Base-by-base conservation (phyloP, 768 basidiomycete genomes). In the Suillus bovinus region DNA sequence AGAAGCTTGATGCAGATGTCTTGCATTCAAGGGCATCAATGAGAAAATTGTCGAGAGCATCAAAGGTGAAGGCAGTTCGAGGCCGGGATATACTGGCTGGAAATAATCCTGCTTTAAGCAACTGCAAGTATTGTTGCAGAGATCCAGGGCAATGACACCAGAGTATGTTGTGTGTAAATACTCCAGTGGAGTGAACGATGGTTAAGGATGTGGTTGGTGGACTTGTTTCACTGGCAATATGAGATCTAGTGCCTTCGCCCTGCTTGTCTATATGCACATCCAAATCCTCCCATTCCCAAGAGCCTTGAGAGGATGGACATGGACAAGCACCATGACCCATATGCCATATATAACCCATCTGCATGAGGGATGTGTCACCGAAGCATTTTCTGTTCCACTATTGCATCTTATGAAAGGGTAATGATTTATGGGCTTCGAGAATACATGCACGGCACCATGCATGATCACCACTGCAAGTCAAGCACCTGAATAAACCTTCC, bases 381-480 rank as follows among this genome's bases (percentile, higher is more conserved):
- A 66, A 73, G 42, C 46, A 67, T 0, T 38, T 52, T 1, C 69
- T 68, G 42, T 66, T 70, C 71, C 71, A 71, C 16, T 46, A 10
- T 50, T 70, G 49, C 1, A 73, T 24, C 13, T 66, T 59, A 57
- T 73, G 72, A 16, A 68, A 63, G 14, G 62, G 64, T 11, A 62
- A 44, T 24, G 29, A 33, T 5, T 29, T 5, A 13, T 62, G 61
- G n/a, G 29, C 34, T 38, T 29, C 6, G 8, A 27, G 46, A 24
- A 47, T 24, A 8, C 22, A 47, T 47, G 22, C 42, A 44, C 0
- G 10, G 42, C 42, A 44, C 42, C 42, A 44, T 44, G 55, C 17
- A 62, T 62, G 61, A 11, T 5, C n/a, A 9, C 61, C 61, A 22
- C 9, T 14, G 29, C 61, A 62, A 27, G 56, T 58, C 36, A 58